Evolutionary conservation across 352 stramenopile genomes (phyloP).

Genomic region (Phytopythium delawarense): DNA sequence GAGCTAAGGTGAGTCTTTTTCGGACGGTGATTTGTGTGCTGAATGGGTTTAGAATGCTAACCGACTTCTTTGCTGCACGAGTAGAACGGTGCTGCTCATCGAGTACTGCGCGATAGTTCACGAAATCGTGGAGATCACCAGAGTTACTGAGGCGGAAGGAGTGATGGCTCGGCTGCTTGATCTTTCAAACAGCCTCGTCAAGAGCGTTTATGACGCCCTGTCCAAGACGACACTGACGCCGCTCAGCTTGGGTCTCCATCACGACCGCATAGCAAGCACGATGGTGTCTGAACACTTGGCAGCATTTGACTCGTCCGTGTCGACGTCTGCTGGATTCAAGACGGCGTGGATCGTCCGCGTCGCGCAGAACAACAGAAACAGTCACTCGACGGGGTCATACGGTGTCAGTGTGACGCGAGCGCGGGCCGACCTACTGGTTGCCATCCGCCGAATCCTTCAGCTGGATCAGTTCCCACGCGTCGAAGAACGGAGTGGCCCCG

Average conservation of each 20-base stretch:
- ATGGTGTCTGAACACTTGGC: slow-evolving; percentile 9
- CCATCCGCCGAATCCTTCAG: slow-evolving; percentile 42
- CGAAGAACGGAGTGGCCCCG: background rate
- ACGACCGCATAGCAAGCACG: background rate
- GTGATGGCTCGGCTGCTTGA: slow-evolving; percentile 7
- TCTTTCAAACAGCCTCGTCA: slow-evolving; percentile 11
- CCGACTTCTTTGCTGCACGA: background rate
- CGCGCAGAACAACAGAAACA: background rate
- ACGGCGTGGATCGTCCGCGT: slow-evolving; percentile 2
- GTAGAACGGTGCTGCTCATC: slow-evolving; percentile 62
- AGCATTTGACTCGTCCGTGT: slow-evolving; percentile 9
- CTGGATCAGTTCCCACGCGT: slow-evolving; percentile 18
- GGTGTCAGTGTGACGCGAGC: slow-evolving; percentile 39
- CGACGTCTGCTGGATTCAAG: slow-evolving; percentile 9
- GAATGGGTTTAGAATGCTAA: slow-evolving; percentile 7
- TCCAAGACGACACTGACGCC: slow-evolving; percentile 1
- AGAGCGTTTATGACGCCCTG: slow-evolving; percentile 8
- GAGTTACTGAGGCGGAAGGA: background rate
- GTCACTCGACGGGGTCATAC: slow-evolving; percentile 32
- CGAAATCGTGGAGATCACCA: slow-evolving; percentile 29
- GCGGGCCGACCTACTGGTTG: slow-evolving; percentile 41
- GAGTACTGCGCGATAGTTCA: slow-evolving; percentile 60
- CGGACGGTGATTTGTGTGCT: slow-evolving; percentile 5
- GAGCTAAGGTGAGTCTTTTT: slow-evolving; percentile 15
- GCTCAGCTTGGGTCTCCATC: background rate